Evolutionary conservation across 257 asterid genomes (phyloP).

Genomic region (Ocimum tenuiflorum): DNA sequence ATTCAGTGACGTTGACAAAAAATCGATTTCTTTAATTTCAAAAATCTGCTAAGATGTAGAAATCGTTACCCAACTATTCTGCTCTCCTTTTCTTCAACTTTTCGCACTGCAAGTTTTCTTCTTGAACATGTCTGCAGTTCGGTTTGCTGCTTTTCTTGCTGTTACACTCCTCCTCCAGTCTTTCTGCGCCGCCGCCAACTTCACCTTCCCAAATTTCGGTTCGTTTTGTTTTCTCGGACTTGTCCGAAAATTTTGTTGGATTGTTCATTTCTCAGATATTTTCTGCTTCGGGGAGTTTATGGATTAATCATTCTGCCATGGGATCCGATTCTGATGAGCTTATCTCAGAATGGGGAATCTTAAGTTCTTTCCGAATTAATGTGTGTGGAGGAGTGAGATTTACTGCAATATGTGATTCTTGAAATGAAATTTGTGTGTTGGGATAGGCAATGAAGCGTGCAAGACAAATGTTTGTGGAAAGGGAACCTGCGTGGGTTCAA

Average conservation of each 20-base stretch:
- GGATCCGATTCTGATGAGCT: slow-evolving; percentile 4
- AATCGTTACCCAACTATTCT: not conserved
- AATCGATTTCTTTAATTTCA: not conserved
- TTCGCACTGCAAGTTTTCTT: not conserved
- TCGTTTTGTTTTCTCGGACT: not conserved
- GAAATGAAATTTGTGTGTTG: not conserved
- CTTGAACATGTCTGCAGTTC: slow-evolving; percentile 35
- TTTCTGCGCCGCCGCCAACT: slow-evolving; percentile 29
- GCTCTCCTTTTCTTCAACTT: not conserved
- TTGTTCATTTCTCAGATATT: not conserved
- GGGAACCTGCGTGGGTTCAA: slow-evolving; percentile 52
- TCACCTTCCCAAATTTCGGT: slow-evolving; percentile 27
- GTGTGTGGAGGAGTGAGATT: not conserved
- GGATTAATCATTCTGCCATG: too few relatives aligned
- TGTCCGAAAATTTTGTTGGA: not conserved
- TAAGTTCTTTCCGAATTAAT: not conserved
- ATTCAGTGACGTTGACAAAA: not conserved
- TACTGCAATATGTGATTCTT: not conserved
- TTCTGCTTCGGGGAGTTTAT: not conserved
- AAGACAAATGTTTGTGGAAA: slow-evolving; percentile 48
- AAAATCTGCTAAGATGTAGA: too few relatives aligned
- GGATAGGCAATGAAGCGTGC: slow-evolving; percentile 34
- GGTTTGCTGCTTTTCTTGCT: slow-evolving; percentile 22
- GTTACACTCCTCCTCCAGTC: slow-evolving; percentile 28
- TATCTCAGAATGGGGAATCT: not conserved